Evolutionary conservation across 805 yeast species (phyloP).

Genomic region (Ogataea saltuana): DNA sequence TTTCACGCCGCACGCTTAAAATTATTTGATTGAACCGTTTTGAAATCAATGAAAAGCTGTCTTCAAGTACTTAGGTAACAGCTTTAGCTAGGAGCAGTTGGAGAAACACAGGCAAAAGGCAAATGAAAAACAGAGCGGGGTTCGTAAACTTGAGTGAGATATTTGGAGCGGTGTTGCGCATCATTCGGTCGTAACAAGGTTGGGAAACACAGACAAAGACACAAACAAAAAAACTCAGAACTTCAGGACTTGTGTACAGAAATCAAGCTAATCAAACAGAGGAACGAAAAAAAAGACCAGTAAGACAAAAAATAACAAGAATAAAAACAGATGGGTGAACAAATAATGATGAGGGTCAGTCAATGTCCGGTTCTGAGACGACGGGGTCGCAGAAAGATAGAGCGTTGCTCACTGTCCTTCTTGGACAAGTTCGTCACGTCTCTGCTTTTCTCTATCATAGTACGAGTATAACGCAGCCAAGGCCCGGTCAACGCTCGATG

Average conservation of each 20-base stretch:
- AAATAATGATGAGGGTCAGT: too few relatives aligned
- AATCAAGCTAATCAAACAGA: slow-evolving; percentile 17
- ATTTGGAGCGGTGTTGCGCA: background rate
- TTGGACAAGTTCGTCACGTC: slow-evolving; percentile 27
- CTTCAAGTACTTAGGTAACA: background rate
- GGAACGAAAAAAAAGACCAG: background rate
- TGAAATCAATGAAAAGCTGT: background rate
- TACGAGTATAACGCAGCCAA: slow-evolving; percentile 54
- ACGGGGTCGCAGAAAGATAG: background rate
- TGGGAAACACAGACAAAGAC: background rate
- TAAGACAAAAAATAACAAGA: too few relatives aligned
- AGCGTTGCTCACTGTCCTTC: slow-evolving; percentile 7
- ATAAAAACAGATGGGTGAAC: too few relatives aligned
- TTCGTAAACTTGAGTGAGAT: too few relatives aligned
- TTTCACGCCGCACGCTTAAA: too few relatives aligned
- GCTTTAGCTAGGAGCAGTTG: slow-evolving; percentile 4
- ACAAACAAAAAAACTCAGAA: background rate
- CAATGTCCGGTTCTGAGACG: too few relatives aligned
- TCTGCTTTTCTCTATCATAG: slow-evolving; percentile 53
- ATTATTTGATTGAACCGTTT: background rate
- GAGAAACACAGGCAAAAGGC: background rate
- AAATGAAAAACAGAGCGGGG: background rate
- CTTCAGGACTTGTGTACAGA: slow-evolving; percentile 17
- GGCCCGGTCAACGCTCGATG: slow-evolving; percentile 58
- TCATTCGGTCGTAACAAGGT: slow-evolving; percentile 1